Evolutionary conservation across 1,284 basidiomycete species (phyloP), one percentile per base, ranked within the genome.

Genomic region (Hemileia vastatrix): DNA sequence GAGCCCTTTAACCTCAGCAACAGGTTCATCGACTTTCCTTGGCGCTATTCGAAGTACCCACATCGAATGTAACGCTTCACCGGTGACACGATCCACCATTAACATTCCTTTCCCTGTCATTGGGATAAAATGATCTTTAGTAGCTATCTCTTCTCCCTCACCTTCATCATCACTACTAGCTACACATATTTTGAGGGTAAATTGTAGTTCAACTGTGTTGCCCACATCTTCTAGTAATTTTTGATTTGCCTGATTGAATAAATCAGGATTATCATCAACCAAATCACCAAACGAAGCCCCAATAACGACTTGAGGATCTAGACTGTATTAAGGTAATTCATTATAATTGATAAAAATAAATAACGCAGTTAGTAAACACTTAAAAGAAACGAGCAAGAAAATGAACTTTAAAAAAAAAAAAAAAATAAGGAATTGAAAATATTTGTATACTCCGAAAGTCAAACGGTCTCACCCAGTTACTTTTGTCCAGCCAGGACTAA

Each of bases 91-190:
- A 77, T 95, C 91, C 67, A 90, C 84, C 86, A 98, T 94, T 68
- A 98, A 83, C 94, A 99, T 97, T 21, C 95, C 95, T 74, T 95
- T 95, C 44, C 90, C 95, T 71, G 96, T 92, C 85, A 98, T 93
- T 83, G 75, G 90, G 87, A 76, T 86, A 92, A 48, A 69, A 86
- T 78, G 67, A 81, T 77, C 75, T 63, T 32, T 23, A 65, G 56
- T 52, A 65, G 63, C 11, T 67, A 70, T 72, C 48, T 75, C 70
- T n/a, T 77, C 71, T 8, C 70, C 73, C 6, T 71, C 73, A 18
- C 72, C 64, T 21, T 72, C 71, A 0, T 70, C 71, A 13, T 72
- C 72, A 31, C 68, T 71, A 6, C 68, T 55, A 11, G 75, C 72
- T 53, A 75, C 73, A 9, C 65, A 54, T 4, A 76, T 73, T 40